Percentiles rank a stretch among this genome's conserved stretches.
phyloP scores from a whole-genome alignment of 2,329 filamentous ascomycete species.

The Spiromastix sp. region DNA sequence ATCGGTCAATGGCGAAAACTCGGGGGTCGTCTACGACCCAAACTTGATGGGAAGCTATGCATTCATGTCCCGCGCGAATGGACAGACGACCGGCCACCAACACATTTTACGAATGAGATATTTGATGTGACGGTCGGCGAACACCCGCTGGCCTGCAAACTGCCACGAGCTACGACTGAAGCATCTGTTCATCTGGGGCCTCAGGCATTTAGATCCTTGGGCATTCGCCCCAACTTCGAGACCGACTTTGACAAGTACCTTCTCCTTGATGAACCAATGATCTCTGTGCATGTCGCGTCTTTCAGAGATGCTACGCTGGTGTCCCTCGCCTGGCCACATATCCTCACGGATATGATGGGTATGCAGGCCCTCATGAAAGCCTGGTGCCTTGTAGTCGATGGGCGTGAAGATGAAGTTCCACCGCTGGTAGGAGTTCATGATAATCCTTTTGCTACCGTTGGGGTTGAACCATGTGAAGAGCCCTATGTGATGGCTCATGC shows the following conservation, averaged over 20 bases:
- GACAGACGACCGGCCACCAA: slow-evolving; percentile 27
- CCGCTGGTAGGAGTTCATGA: slow-evolving; percentile 19
- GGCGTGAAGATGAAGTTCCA: slow-evolving; percentile 32
- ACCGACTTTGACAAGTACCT: slow-evolving; percentile 15
- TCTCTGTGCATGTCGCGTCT: slow-evolving; percentile 39
- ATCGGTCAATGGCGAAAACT: slow-evolving; percentile 39
- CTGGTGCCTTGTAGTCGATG: slow-evolving; percentile 39
- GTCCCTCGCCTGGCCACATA: slow-evolving; percentile 38
- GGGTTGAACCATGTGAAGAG: too few relatives aligned
- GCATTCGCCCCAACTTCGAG: not conserved
- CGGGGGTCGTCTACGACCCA: slow-evolving; percentile 34
- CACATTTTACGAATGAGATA: slow-evolving; percentile 30
- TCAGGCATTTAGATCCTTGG: not conserved
- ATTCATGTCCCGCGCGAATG: slow-evolving; percentile 33
- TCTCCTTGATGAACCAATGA: too few relatives aligned
- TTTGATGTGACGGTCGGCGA: slow-evolving; percentile 29
- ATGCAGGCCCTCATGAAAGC: slow-evolving; percentile 31
- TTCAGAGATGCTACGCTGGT: slow-evolving; percentile 44
- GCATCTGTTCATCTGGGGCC: slow-evolving; percentile 18
- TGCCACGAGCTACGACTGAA: slow-evolving; percentile 24
- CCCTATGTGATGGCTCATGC: too few relatives aligned
- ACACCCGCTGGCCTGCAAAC: slow-evolving; percentile 30
- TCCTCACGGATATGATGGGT: slow-evolving; percentile 39
- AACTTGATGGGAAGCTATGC: slow-evolving; percentile 30
- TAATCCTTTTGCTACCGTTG: not conserved